Evolutionary conservation across 306 rosid genomes (phyloP).

Genomic region (Lithocarpus polystachyus): DNA sequence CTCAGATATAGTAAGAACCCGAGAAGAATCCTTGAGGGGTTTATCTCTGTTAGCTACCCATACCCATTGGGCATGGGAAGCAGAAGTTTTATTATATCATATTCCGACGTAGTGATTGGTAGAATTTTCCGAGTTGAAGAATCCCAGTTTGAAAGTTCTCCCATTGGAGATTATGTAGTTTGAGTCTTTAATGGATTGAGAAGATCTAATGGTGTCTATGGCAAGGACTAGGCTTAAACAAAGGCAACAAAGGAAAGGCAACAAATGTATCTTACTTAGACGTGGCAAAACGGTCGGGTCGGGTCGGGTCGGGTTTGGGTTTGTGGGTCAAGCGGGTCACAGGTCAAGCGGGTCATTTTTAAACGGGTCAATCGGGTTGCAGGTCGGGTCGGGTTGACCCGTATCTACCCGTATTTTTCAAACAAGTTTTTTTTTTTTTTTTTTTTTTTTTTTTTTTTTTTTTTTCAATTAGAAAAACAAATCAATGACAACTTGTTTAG

Average conservation of each 20-base stretch:
- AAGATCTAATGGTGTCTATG: neutral
- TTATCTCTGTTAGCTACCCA: conserved; percentile 38
- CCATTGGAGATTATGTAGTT: neutral
- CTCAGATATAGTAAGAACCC: conserved; percentile 17
- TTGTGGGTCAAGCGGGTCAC: too few species aligned
- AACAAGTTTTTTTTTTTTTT: too few species aligned
- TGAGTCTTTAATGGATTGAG: neutral
- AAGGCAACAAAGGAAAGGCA: neutral
- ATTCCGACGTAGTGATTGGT: conserved; percentile 5
- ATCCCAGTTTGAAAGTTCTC: conserved; percentile 12
- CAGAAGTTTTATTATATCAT: conserved; percentile 1
- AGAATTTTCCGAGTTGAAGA: conserved; percentile 12
- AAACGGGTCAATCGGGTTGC: too few species aligned
- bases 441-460: too few species aligned
- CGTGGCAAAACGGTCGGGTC: too few species aligned
- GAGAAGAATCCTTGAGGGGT: conserved; percentile 28
- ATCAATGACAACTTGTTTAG: too few species aligned
- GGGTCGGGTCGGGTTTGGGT: too few species aligned
- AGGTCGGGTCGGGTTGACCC: too few species aligned
- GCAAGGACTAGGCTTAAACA: neutral
- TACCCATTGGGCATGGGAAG: neutral
- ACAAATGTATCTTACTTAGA: neutral
- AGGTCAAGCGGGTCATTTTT: too few species aligned
- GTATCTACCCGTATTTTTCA: too few species aligned
- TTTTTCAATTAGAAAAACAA: too few species aligned